Evolutionary conservation across 1,284 basidiomycete genomes (phyloP), one percentile per base, ranked within the genome.

Genomic region (Heimioporus retisporus): DNA sequence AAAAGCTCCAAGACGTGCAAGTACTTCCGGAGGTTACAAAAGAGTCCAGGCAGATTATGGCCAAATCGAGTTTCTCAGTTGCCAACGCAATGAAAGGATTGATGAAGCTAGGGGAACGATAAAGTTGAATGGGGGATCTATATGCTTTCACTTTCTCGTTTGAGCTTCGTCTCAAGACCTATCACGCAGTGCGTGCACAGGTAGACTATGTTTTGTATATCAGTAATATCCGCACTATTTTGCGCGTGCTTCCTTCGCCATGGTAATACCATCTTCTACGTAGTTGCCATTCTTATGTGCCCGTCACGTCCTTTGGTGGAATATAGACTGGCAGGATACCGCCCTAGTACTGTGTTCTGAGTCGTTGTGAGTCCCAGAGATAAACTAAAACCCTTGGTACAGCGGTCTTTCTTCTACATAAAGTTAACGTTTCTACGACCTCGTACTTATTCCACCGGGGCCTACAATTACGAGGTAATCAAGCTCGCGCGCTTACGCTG

Each of bases 61-160:
- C 96, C 59, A 95, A 95, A 79, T 95, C 94, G 60, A 95, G 93
- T 77, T 97, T 96, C 79, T 95, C 95, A 3, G 88, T 97, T 66
- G 96, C 96, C 56, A 97, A 97, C 78, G 93, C 93, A 50, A 94
- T 97, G 90, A 97, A 97, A 84, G 91, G 90, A 35, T 82, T 97
- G 72, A 93, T 93, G 88, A 94, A 93, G 79, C 76, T 94, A 65
- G 88, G 74, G 71, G 72, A 73, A 50, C 73, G 76, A 23, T 77
- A 73, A 46, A 28, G 19, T 6, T 53, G 54, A 18, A 54, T 11
- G 7, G 44, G 44, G 14, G 44, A 46, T 19, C 19, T 46, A 2
- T 46, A 19, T 46, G 16, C 19, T 46, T 46, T 16, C 19, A n/a
- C 44, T 46, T 19, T 46, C 44, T 19, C 44, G 10, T 50, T 50